Percentiles rank a stretch among this genome's conserved stretches.
Conservation (phyloP, 345 rosid species). For the Salix koriyanagi region DNA sequence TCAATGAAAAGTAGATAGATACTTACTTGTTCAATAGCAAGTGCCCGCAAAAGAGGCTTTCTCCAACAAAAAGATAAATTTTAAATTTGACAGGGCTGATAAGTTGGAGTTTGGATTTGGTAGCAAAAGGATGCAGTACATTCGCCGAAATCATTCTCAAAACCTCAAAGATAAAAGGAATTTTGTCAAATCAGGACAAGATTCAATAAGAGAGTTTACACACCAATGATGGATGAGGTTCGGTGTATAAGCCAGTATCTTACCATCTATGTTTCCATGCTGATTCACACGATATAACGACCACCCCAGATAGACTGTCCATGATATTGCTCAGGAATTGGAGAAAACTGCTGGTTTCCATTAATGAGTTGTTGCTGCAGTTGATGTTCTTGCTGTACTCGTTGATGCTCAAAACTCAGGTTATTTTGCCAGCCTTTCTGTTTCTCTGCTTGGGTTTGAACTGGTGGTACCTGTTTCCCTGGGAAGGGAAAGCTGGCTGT, state of each 20-base stretch:
- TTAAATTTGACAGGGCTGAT: constrained; percentile 41
- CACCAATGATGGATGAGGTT: neutral
- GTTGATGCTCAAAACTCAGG: constrained; percentile 40
- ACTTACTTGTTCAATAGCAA: constrained; percentile 65
- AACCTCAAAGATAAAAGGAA: constrained; percentile 32
- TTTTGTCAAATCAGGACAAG: neutral
- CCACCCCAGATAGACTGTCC: constrained; percentile 76
- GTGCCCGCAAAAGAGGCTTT: constrained; percentile 52
- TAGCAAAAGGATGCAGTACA: constrained; percentile 54
- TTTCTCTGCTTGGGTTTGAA: constrained; percentile 47
- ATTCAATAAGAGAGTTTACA: neutral
- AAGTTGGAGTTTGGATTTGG: constrained; percentile 57
- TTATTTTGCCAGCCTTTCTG: constrained; percentile 52
- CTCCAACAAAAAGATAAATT: constrained; percentile 72
- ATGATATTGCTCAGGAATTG: constrained; percentile 71
- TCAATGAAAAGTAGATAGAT: neutral
- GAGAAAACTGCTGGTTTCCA: constrained; percentile 51
- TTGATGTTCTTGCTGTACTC: constrained; percentile 46
- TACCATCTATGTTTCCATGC: constrained; percentile 48
- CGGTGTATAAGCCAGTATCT: constrained; percentile 2
- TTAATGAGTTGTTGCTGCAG: constrained; percentile 48
- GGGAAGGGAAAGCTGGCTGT: constrained; percentile 76
- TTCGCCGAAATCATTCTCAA: constrained; percentile 54
- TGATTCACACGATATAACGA: constrained; percentile 78
- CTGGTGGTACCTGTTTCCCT: constrained; percentile 58